Evolutionary conservation across 331 rosid species (phyloP), one percentile per base, ranked within the genome.

Genomic region (Stylosanthes scabra): DNA sequence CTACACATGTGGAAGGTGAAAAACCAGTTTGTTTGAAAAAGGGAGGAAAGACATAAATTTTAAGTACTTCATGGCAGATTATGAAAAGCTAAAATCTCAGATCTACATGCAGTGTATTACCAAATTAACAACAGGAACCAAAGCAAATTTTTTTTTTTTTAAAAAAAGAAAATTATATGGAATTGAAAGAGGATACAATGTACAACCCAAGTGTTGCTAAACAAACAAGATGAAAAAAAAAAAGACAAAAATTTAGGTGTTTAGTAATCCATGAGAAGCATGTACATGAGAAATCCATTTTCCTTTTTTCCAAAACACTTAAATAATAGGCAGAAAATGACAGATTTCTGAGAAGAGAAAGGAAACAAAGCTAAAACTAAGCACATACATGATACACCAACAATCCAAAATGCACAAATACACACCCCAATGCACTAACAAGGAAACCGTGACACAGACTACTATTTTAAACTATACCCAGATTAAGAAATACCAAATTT

Each of bases 51-150:
- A 34, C 3, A 28, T 29, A 47, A 81, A 61, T 54, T 46, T 47
- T 77, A 69, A 31, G 71, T 7, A 2, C 25, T n/a, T 54, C 76
- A 57, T 46, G 72, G 34, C 52, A 5, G 7, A 20, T 70, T 11
- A 8, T 0, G 3, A 60, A 44, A 14, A 66, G 9, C 52, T n/a
- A 66, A 64, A 59, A 61, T 76, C 47, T 47, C 82, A 76, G 82
- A 77, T 82, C 86, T 73, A 73, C 28, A 49, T 74, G 68, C 74
- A 71, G 20, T 31, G 9, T 11, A 56, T 63, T 52, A 59, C 67
- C 52, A 71, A 59, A 2, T 1, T 4, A 49, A 11, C 59, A 56
- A 41, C 8, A 51, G 15, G 52, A 16, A 55, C n/a, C 55, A 62
- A 5, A 16, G 2, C 14, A 11, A 1, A 0, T 20, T 20, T 20